Evolutionary conservation across 2,329 filamentous ascomycete species (phyloP).

Genomic region (Fusarium robinianum): DNA sequence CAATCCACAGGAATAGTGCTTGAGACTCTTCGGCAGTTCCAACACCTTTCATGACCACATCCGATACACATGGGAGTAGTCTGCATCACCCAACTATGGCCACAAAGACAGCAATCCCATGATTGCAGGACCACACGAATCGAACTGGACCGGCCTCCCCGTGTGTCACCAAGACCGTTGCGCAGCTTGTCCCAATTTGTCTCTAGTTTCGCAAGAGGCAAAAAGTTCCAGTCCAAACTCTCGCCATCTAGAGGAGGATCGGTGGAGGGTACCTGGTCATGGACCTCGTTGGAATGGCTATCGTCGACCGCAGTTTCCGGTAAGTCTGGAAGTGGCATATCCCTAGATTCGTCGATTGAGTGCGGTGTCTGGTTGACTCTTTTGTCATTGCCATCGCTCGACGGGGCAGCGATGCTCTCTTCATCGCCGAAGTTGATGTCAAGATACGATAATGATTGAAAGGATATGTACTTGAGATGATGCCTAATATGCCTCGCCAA

Average conservation of each 20-base stretch:
- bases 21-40: no score
- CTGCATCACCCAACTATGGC: no score
- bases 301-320: no score
- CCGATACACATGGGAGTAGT: no score
- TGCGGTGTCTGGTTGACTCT: neutral
- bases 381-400: neutral
- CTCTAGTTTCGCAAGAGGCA: neutral
- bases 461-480: neutral
- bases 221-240: neutral
- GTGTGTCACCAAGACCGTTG: neutral
- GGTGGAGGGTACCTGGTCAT: neutral
- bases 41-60: no score
- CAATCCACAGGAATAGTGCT: no score
- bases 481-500: neutral
- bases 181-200: neutral
- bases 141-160: no score
- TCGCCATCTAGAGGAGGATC: neutral
- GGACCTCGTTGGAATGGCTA: neutral
- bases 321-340: neutral
- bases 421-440: neutral
- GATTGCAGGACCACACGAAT: no score
- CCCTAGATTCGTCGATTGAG: neutral
- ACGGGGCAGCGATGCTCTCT: neutral
- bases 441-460: neutral
- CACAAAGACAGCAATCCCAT: no score